Evolutionary conservation across 345 rosid species (phyloP), one percentile per base, ranked within the genome.

Genomic region (Gynandropsis gynandra): DNA sequence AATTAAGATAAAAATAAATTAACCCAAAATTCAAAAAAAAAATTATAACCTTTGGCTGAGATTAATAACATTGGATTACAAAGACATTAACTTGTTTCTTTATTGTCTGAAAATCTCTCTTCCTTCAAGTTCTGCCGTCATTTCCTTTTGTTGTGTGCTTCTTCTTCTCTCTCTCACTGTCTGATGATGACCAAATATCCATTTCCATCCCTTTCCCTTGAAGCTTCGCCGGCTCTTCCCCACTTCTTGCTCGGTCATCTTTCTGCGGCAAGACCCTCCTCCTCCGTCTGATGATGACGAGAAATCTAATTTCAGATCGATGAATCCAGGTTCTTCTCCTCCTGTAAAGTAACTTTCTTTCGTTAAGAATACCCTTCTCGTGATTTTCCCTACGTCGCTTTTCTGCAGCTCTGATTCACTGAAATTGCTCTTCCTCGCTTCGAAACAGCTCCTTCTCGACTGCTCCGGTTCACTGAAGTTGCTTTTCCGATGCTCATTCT

Each of bases 281-380:
- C 76, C 73, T 7, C 44, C 58, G 13, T 62, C 73, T 7, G 73
- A 37, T 12, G 75, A 79, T 9, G 86, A 27, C 43, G 81, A 72
- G 49, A 73, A 69, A 63, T 85, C 89, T 39, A 92, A 92, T 51
- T 87, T 87, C 49, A 92, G 70, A 61, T 92, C 98, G 16, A 92
- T 92, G 62, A 92, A 87, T 14, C 86, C 88, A 19, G 87, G 74
- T 44, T 87, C 98, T 46, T 89, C 89, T 61, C 72, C 79, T 15
- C 82, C 83, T 0, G 74, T 74, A 9, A 82, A 85, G 52, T 76
- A 84, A 43, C 76, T 81, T 64, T 87, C 95, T 62, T 75, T 85
- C 45, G 80, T 74, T 4, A 89, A 84, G 60, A 80, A 71, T 9
- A 82, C 81, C 10, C 95, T 73, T 46, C 87, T 76, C 59, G 70